Percentiles rank a stretch among this genome's conserved stretches.
Conservation (phyloP, 1,139 yeast species). For the Wickerhamomyces sp. region DNA sequence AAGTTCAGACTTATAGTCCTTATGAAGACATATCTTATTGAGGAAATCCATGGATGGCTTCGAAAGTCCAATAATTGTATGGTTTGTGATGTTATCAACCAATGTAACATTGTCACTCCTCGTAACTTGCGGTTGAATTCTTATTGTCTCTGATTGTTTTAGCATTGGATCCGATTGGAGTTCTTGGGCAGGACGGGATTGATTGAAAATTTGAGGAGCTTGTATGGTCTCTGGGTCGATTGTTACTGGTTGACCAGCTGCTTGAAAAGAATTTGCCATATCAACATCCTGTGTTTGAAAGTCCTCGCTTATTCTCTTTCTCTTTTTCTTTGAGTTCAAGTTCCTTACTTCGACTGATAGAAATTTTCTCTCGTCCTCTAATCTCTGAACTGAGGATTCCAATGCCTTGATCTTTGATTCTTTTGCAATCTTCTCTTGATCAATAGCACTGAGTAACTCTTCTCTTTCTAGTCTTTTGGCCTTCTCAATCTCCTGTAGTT, state of each 20-base stretch:
- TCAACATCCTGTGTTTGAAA: neutral
- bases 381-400: constrained; percentile 40
- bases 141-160: constrained; percentile 1
- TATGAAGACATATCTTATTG: constrained; percentile 40
- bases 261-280: neutral
- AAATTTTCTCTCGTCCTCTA: constrained; percentile 72
- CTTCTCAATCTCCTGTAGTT: constrained; percentile 44
- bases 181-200: no score
- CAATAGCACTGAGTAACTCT: constrained; percentile 9
- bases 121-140: constrained; percentile 3
- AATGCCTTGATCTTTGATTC: constrained; percentile 41
- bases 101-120: constrained; percentile 36
- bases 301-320: constrained; percentile 12
- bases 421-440: constrained; percentile 28
- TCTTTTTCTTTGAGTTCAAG: constrained; percentile 20
- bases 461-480: constrained; percentile 17
- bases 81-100: constrained; percentile 32
- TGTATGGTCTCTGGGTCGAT: neutral
- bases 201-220: neutral
- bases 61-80: constrained; percentile 44
- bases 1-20: constrained; percentile 28
- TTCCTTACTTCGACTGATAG: constrained; percentile 38
- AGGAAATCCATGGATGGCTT: constrained; percentile 46
- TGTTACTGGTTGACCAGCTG: neutral
- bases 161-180: neutral